Conservation (phyloP, 805 yeast genomes). For the Myxozyma kluyveri region DNA sequence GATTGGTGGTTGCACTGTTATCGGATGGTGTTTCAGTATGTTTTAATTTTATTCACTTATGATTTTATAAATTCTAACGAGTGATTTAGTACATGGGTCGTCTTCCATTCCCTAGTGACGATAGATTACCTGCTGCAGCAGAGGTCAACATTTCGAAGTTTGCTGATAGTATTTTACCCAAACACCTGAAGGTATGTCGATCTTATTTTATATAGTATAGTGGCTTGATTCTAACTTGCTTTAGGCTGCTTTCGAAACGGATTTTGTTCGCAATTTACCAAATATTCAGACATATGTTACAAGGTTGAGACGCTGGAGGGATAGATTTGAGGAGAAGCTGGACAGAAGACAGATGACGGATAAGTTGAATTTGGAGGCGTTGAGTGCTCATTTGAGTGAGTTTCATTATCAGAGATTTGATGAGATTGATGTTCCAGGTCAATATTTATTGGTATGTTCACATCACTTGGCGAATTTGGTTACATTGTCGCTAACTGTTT, state of each 20-base stretch:
- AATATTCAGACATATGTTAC: conserved; percentile 81
- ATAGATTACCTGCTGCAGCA: conserved; percentile 83
- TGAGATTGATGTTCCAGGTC: conserved; percentile 97
- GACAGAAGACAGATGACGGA: conserved; percentile 68
- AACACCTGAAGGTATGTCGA: conserved; percentile 58
- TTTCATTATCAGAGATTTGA: conserved; percentile 98
- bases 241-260: conserved; percentile 82
- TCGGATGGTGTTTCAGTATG: conserved; percentile 82
- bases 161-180: conserved; percentile 90
- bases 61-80: not conserved
- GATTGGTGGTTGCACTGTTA: conserved; percentile 85
- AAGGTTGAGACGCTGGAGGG: conserved; percentile 87
- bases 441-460: conserved; percentile 65
- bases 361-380: conserved; percentile 77
- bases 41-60: not conserved
- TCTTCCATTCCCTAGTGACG: conserved; percentile 80
- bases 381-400: conserved; percentile 92
- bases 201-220: conserved; percentile 47
- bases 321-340: conserved; percentile 83
- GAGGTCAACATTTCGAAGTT: conserved; percentile 83
- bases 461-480: no score
- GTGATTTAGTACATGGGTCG: conserved; percentile 65
- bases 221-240: conserved; percentile 49
- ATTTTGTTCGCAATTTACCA: conserved; percentile 82
- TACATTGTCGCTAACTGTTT: not conserved